Evolutionary conservation across 2,329 filamentous ascomycete species (phyloP).

Genomic region (Cladophialophora yegresii): DNA sequence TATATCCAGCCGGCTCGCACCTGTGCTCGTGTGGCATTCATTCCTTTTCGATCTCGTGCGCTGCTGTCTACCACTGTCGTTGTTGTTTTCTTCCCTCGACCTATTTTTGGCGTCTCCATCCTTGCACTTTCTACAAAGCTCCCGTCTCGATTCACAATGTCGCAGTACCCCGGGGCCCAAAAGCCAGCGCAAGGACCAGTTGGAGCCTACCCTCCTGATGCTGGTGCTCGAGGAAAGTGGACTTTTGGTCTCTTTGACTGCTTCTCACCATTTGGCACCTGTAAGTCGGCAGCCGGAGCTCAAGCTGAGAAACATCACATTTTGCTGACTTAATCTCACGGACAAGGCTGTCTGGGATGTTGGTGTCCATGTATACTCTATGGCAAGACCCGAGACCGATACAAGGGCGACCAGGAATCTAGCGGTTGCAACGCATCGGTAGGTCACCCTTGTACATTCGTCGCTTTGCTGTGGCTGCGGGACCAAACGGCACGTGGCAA

Average conservation of each 20-base stretch:
- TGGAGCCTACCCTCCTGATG: constrained; percentile 5
- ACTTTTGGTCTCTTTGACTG: constrained; percentile 41
- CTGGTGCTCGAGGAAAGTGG: constrained; percentile 37
- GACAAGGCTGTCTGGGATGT: constrained; percentile 38
- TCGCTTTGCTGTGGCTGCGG: not conserved
- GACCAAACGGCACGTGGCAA: not conserved
- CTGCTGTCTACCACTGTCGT: not conserved
- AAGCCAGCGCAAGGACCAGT: constrained; percentile 5
- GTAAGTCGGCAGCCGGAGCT: constrained; percentile 30
- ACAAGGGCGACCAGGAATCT: constrained; percentile 39
- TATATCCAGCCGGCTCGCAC: not conserved
- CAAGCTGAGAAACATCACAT: not conserved
- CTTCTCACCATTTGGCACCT: constrained; percentile 40
- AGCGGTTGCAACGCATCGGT: constrained; percentile 38
- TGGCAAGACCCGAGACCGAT: constrained; percentile 41
- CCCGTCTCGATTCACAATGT: not conserved
- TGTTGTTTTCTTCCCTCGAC: not conserved
- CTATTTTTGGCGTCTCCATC: not conserved
- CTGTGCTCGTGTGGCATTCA: not conserved
- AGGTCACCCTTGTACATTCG: constrained; percentile 8
- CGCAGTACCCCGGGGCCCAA: constrained; percentile 7
- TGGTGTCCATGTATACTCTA: constrained; percentile 42
- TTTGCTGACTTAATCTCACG: not conserved
- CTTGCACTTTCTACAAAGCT: constrained; percentile 1
- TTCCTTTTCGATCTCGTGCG: not conserved